phyloP scores from a whole-genome alignment of 768 basidiomycete species.

The Pleurotus djamor region DNA sequence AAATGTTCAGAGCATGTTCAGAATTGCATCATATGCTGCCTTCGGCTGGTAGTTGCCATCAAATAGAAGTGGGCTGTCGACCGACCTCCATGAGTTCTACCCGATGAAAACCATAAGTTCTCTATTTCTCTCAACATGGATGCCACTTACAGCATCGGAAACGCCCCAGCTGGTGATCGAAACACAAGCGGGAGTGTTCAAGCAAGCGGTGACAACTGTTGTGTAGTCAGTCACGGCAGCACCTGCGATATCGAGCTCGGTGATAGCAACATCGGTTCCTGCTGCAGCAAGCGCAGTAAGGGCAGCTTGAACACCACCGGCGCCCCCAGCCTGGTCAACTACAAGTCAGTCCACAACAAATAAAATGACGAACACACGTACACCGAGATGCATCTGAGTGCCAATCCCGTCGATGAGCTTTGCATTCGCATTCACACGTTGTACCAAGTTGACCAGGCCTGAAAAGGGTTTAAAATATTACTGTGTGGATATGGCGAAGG shows the following conservation, averaged over 20 bases:
- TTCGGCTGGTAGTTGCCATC: constrained; percentile 45
- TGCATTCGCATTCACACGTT: constrained; percentile 33
- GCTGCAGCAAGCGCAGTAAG: constrained; percentile 37
- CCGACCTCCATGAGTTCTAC: constrained; percentile 45
- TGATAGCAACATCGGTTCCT: constrained; percentile 44
- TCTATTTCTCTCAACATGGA: neutral
- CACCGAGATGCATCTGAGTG: constrained; percentile 40
- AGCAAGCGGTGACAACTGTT: constrained; percentile 42
- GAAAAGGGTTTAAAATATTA: neutral
- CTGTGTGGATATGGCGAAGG: neutral
- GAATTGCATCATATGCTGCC: constrained; percentile 30
- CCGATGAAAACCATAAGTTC: neutral
- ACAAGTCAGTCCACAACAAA: neutral
- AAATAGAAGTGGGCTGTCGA: constrained; percentile 38
- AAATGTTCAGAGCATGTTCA: constrained; percentile 4
- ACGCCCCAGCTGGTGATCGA: constrained; percentile 50
- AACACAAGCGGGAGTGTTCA: constrained; percentile 35
- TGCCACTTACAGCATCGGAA: constrained; percentile 34
- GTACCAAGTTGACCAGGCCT: constrained; percentile 37
- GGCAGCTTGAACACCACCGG: constrained; percentile 38
- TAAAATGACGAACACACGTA: constrained; percentile 10
- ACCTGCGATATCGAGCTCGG: constrained; percentile 40
- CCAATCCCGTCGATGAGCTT: constrained; percentile 47
- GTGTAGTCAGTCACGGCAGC: constrained; percentile 38
- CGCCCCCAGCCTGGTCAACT: constrained; percentile 31